A percentile compares a stretch with the other conserved stretches of the same genome.
Conservation (phyloP, 768 basidiomycete species). For the Asterophora lycoperdoides region DNA sequence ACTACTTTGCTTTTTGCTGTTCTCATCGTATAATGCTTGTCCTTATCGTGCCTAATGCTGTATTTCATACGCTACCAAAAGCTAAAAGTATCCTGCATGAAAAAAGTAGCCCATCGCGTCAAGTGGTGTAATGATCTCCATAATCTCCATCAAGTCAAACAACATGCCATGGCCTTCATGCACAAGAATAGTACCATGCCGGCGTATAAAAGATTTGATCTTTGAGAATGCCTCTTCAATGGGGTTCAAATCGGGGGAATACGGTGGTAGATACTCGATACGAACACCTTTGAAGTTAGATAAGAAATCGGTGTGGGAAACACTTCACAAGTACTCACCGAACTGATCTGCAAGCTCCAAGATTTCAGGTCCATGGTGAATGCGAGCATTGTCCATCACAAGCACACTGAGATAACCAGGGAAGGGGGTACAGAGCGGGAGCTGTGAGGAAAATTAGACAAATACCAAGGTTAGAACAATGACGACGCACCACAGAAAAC, state of each 20-base stretch:
- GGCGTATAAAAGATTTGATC: conserved; percentile 33
- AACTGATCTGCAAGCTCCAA: conserved; percentile 20
- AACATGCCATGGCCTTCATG: conserved; percentile 19
- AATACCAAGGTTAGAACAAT: not conserved
- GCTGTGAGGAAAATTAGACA: conserved; percentile 1
- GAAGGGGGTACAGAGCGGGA: conserved; percentile 22
- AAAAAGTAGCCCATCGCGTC: conserved; percentile 29
- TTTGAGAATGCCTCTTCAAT: conserved; percentile 37
- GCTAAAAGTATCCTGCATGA: conserved; percentile 28
- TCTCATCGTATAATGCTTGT: too few relatives aligned
- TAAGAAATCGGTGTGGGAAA: too few relatives aligned
- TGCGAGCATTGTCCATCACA: conserved; percentile 31
- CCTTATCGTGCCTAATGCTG: too few relatives aligned
- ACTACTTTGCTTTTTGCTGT: too few relatives aligned
- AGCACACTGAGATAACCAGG: conserved; percentile 26
- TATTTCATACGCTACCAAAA: too few relatives aligned
- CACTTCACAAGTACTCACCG: not conserved
- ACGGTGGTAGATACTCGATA: conserved; percentile 32
- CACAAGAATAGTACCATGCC: conserved; percentile 10
- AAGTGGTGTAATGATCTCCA: conserved; percentile 22
- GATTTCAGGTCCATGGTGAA: conserved; percentile 28
- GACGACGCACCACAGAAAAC: conserved; percentile 20
- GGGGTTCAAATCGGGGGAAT: conserved; percentile 38
- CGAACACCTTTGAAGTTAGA: conserved; percentile 10
- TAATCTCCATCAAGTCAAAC: conserved; percentile 24